phyloP scores from a whole-genome alignment of 2,329 filamentous ascomycete genomes.

The Fusarium nurragi region DNA sequence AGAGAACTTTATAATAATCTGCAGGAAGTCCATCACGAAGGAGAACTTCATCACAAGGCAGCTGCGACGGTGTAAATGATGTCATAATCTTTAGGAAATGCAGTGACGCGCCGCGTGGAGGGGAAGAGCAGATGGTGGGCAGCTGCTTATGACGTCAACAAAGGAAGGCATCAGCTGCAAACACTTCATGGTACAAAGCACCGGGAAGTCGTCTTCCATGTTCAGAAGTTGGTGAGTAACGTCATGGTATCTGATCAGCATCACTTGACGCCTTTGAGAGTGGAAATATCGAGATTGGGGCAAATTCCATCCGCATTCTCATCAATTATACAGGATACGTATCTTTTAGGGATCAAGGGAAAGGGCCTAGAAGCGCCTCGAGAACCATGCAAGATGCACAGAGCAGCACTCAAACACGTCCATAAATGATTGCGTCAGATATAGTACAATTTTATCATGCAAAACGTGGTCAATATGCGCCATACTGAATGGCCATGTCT shows the following conservation, averaged over 20 bases:
- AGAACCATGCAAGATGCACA: not conserved
- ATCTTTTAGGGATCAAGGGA: not conserved
- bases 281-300: constrained; percentile 18
- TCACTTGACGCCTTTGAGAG: constrained; percentile 5
- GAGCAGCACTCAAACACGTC: not conserved
- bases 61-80: constrained; percentile 27
- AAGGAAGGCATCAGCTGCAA: not conserved
- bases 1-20: constrained; percentile 33
- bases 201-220: constrained; percentile 9
- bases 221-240: constrained; percentile 19
- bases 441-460: constrained; percentile 13
- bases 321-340: not conserved
- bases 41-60: constrained; percentile 20
- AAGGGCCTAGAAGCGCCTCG: not conserved
- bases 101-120: constrained; percentile 21
- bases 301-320: not conserved
- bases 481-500: constrained; percentile 35
- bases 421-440: constrained; percentile 21
- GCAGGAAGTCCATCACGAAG: constrained; percentile 29
- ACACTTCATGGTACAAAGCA: constrained; percentile 15
- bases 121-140: constrained; percentile 2
- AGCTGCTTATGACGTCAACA: constrained; percentile 35
- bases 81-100: constrained; percentile 30
- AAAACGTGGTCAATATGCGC: constrained; percentile 26
- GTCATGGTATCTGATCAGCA: constrained; percentile 23